These are phyloP conservation scores for Astragalus membranaceus DNA, from an alignment of 306 rosid genomes.

Conservation along the genomic window DNA sequence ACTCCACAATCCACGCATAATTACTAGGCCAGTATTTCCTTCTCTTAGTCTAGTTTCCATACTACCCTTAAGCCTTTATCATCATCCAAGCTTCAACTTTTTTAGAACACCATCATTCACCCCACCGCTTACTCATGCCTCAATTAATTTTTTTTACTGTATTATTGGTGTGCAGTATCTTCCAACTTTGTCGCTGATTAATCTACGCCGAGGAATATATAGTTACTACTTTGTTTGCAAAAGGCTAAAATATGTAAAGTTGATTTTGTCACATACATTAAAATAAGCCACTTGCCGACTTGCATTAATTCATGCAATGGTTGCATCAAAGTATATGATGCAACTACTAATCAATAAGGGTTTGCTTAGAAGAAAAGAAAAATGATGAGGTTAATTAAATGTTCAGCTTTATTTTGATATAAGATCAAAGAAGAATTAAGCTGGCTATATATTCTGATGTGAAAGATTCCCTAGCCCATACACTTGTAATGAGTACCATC, in stretches of 20 bases:
- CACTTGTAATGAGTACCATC: not conserved
- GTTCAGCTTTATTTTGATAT: not conserved
- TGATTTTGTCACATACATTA: not conserved
- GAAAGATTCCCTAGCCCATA: not conserved
- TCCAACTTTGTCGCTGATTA: too few species aligned
- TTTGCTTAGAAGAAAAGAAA: conserved; percentile 44
- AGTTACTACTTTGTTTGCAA: not conserved
- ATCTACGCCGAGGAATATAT: too few species aligned
- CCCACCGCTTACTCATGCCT: conserved; percentile 3
- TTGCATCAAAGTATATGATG: not conserved
- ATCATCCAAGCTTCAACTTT: conserved; percentile 19
- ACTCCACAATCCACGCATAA: conserved; percentile 69
- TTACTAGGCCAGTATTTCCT: conserved; percentile 26
- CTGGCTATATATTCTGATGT: not conserved
- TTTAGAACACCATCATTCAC: conserved; percentile 18
- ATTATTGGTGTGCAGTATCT: too few species aligned
- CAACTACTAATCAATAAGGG: conserved; percentile 7
- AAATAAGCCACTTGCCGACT: not conserved
- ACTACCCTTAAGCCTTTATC: not conserved
- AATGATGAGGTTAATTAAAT: conserved; percentile 7
- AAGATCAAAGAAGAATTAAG: not conserved
- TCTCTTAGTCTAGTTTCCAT: conserved; percentile 5
- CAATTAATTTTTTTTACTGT: too few species aligned
- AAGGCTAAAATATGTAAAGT: not conserved
- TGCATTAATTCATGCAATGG: not conserved